Evolutionary conservation across 805 yeast genomes (phyloP).

Genomic region (Yarrowia bubula): DNA sequence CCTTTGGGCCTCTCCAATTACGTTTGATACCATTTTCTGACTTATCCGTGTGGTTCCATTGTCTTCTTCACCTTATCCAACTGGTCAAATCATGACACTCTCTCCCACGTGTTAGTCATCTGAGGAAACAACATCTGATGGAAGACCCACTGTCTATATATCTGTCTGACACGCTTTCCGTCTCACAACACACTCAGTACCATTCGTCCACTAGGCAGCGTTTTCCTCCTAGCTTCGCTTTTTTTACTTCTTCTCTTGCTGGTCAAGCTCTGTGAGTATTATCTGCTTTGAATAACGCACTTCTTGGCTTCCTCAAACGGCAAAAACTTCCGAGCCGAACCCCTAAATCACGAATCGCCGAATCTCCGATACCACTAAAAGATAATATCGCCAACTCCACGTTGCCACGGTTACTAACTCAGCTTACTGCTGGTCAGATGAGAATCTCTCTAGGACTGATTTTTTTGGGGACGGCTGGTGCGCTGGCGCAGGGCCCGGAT

Average conservation of each 20-base stretch:
- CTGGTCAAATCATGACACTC: not conserved
- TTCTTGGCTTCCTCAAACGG: not conserved
- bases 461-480: constrained; percentile 2
- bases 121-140: not conserved
- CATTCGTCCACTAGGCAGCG: not conserved
- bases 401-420: not conserved
- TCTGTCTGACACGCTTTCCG: not conserved
- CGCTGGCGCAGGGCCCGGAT: constrained; percentile 2
- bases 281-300: not conserved
- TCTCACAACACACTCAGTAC: not conserved
- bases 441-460: constrained; percentile 1
- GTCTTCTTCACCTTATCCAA: not conserved
- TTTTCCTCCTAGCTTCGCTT: constrained; percentile 1
- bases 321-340: not conserved
- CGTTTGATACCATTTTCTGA: no score
- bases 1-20: no score
- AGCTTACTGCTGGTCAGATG: constrained; percentile 13
- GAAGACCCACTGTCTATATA: not conserved
- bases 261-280: constrained; percentile 12
- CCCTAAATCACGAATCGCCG: not conserved
- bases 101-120: not conserved
- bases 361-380: no score
- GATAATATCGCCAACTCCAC: not conserved
- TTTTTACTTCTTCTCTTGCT: not conserved
- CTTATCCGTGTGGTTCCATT: no score